Percentiles rank a stretch among this genome's conserved stretches.
phyloP scores from a whole-genome alignment of 208 protist genomes.

The Perkinsela sp. region DNA sequence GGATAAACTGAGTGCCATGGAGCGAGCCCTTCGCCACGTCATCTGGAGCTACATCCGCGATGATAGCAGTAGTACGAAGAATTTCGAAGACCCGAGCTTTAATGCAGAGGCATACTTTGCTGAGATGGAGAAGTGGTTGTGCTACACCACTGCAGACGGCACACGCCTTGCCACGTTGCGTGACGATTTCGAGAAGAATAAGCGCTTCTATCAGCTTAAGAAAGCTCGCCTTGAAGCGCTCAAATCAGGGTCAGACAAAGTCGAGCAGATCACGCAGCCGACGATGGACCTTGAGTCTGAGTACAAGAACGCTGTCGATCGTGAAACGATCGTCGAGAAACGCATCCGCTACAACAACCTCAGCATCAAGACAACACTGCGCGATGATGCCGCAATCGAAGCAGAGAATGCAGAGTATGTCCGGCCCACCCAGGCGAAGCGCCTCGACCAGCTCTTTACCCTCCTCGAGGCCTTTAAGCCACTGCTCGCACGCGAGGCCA shows the following conservation, averaged over 20 bases:
- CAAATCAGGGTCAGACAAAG: conserved; percentile 11
- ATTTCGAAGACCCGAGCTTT: not conserved
- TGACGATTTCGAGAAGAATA: conserved; percentile 33
- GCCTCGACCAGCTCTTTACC: conserved; percentile 47
- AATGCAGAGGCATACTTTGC: conserved; percentile 34
- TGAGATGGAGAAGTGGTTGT: conserved; percentile 57
- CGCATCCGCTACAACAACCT: conserved; percentile 52
- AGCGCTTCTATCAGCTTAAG: conserved; percentile 33
- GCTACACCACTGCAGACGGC: conserved; percentile 62
- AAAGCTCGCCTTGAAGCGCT: conserved; percentile 22
- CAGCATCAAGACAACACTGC: conserved; percentile 28
- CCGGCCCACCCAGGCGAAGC: conserved; percentile 39
- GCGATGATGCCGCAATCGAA: conserved; percentile 52
- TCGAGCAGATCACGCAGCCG: conserved; percentile 10
- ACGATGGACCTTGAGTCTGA: conserved; percentile 39
- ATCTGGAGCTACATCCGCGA: conserved; percentile 68
- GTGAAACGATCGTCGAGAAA: conserved; percentile 56
- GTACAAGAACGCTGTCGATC: conserved; percentile 34
- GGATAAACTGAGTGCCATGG: conserved; percentile 61
- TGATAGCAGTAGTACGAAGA: conserved; percentile 7
- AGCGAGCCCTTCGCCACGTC: conserved; percentile 61
- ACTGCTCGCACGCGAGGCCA: conserved; percentile 61
- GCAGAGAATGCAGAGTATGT: conserved; percentile 47
- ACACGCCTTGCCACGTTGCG: conserved; percentile 28
- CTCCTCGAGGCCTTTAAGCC: conserved; percentile 67